Base-by-base conservation (phyloP, 1,139 yeast genomes). In the Nadsonia starkeyi-henricii region DNA sequence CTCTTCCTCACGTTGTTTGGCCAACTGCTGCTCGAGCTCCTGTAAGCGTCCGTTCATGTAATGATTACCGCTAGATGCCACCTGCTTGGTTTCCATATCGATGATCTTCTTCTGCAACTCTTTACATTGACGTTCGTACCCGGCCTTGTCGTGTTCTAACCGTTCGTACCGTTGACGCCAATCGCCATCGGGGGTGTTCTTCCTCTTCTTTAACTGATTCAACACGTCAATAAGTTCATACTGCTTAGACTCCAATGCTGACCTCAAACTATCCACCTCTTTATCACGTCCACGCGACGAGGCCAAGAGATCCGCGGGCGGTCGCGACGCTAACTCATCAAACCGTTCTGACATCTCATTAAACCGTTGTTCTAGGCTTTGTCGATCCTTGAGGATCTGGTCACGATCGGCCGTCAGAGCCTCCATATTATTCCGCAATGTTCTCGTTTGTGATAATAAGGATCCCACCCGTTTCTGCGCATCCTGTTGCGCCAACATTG, bases 391-490 rank as follows among this genome's bases (percentile, higher is more conserved):
- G 21, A 57, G 61, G 21, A 67, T 55, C 47, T 65, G 66, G 48
- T 66, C 68, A 15, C 69, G 58, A 46, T 66, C 70, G 18, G 55
- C 54, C 1, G 66, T 57, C 13, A 68, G 59, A 45, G 67, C 71
- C 42, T 61, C 62, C 60, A 67, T 58, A 12, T 66, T 62, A 18
- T 60, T 54, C 20, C 66, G 52, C 47, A 67, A 51, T 15, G 62
- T 59, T 26, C 63, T 56, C 13, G 66, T 58, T 50, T 66, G 68
- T 2, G 68, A 61, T 19, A 64, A 52, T 46, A 64, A 51, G 2
- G 65, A 57, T 2, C 63, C 56, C 20, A 66, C 57, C 33, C 67
- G 60, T 41, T 59, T 58, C 51, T 69, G 72, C 30, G 68, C 64
- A 46, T 63, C 66, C 42, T 61, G 58, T 47, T 65, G 65, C 23